Conservation (phyloP, 169 alveolate species). For the Eimeria acervulina region DNA sequence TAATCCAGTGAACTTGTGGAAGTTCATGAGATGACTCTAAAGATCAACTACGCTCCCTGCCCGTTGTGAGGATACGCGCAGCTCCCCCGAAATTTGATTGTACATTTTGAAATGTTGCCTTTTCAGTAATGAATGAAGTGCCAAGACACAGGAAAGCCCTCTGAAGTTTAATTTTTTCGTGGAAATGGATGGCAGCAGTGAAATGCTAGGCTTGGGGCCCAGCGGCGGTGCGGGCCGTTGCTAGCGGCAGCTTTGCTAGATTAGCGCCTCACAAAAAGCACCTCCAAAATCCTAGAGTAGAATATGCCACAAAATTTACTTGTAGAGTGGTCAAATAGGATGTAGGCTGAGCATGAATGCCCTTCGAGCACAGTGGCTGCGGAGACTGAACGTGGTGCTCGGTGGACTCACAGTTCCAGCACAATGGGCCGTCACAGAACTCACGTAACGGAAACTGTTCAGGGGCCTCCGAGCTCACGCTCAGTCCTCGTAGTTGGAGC, state of each 20-base stretch:
- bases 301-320: neutral
- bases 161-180: neutral
- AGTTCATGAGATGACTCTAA: neutral
- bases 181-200: neutral
- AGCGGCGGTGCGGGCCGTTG: constrained; percentile 54
- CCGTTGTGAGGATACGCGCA: neutral
- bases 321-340: neutral
- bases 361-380: constrained; percentile 55
- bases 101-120: neutral
- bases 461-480: constrained; percentile 74
- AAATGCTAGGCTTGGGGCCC: constrained; percentile 18
- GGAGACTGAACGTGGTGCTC: constrained; percentile 29
- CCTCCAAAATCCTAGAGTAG: neutral
- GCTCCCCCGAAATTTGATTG: neutral
- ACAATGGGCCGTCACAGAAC: constrained; percentile 65
- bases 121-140: neutral
- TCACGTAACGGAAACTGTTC: constrained; percentile 65
- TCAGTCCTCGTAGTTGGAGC: constrained; percentile 49
- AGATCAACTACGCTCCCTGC: neutral
- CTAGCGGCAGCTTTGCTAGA: constrained; percentile 42
- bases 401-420: constrained; percentile 30
- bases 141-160: neutral
- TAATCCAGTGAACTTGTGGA: neutral
- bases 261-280: neutral
- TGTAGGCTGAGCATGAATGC: constrained; percentile 51